phyloP scores from a whole-genome alignment of 805 yeast species.

The Hanseniaspora lachancei region DNA sequence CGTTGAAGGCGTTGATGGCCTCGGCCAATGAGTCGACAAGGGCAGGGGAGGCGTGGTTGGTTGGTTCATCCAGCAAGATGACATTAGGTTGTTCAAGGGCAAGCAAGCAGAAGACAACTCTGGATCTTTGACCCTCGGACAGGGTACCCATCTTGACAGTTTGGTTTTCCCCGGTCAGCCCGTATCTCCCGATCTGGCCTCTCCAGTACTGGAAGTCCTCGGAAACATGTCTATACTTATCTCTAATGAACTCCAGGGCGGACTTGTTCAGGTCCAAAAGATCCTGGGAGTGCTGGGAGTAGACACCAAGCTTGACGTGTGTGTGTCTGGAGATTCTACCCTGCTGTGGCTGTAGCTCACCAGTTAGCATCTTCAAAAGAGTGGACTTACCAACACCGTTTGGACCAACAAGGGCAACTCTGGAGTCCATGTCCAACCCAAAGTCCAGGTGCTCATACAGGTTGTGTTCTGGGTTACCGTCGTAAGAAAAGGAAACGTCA shows the following conservation, averaged over 20 bases:
- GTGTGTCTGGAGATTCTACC: conserved; percentile 97
- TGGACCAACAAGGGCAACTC: conserved; percentile 96
- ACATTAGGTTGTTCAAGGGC: conserved; percentile 94
- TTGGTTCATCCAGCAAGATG: conserved; percentile 94
- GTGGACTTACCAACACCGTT: conserved; percentile 99
- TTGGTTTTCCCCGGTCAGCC: conserved; percentile 97
- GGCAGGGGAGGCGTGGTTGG: conserved; percentile 97
- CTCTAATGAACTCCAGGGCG: conserved; percentile 93
- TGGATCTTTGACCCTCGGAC: conserved; percentile 98
- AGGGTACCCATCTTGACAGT: conserved; percentile 97
- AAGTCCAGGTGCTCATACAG: conserved; percentile 82
- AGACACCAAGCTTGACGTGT: conserved; percentile 94
- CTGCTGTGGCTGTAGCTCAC: conserved; percentile 72
- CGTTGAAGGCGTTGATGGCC: conserved; percentile 85
- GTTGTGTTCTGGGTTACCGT: conserved; percentile 69
- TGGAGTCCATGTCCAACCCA: conserved; percentile 99
- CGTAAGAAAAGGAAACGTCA: conserved; percentile 84
- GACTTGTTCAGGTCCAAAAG: conserved; percentile 91
- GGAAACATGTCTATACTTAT: conserved; percentile 74
- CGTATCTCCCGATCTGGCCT: conserved; percentile 93
- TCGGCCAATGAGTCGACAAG: conserved; percentile 96
- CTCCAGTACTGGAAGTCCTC: conserved; percentile 99
- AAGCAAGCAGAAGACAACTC: conserved; percentile 92
- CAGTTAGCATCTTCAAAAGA: conserved; percentile 90
- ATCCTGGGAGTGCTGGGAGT: conserved; percentile 97